A percentile compares a stretch with the other conserved stretches of the same genome.
These are phyloP conservation scores for Tetrahymena borealis DNA, from an alignment of 73 alveolate species.

Conservation along the genomic window DNA sequence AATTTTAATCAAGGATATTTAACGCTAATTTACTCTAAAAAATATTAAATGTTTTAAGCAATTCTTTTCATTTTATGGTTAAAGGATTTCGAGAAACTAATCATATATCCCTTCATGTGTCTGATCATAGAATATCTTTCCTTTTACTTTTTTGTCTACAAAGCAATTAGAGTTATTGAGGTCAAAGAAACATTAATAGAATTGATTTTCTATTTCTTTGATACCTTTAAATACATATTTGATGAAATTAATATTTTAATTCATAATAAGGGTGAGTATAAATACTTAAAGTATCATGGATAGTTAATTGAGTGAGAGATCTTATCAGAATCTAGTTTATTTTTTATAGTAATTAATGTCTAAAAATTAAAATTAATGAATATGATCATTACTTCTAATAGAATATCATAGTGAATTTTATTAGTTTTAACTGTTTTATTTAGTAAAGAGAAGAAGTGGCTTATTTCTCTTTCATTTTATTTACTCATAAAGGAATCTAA, in stretches of 20 bases:
- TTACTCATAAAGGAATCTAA: not conserved
- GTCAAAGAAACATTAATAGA: not conserved
- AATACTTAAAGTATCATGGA: not conserved
- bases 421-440: not conserved
- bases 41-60: not conserved
- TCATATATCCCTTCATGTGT: not conserved
- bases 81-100: not conserved
- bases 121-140: not conserved
- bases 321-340: not conserved
- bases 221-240: too few relatives aligned
- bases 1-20: not conserved
- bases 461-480: not conserved
- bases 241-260: too few relatives aligned
- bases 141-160: not conserved
- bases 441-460: not conserved
- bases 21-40: not conserved
- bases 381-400: not conserved
- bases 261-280: too few relatives aligned
- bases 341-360: not conserved
- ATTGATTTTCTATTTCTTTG: not conserved
- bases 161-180: not conserved
- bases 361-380: not conserved
- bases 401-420: not conserved
- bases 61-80: not conserved
- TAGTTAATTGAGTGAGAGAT: not conserved